A percentile compares a stretch with the other conserved stretches of the same genome.
phyloP scores from a whole-genome alignment of 1,139 yeast species.

The Kazachstania sp. region DNA sequence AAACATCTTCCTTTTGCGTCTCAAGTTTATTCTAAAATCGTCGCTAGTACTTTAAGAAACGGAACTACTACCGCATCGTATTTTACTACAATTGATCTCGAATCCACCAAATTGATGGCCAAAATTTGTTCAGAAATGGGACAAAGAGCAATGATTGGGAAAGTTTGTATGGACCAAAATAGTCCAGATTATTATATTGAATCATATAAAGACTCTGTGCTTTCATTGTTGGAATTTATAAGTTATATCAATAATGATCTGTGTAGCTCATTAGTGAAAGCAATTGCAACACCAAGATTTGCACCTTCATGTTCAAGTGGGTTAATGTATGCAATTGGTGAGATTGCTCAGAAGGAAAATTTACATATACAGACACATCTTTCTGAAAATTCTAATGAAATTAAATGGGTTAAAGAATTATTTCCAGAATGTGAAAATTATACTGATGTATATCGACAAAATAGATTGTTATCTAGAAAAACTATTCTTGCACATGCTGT shows the following conservation, averaged over 20 bases:
- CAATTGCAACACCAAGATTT: conserved; percentile 86
- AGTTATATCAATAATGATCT: conserved; percentile 42
- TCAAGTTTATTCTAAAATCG: conserved; percentile 54
- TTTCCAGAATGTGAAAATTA: conserved; percentile 68
- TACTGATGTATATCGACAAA: conserved; percentile 67
- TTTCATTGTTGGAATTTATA: conserved; percentile 51
- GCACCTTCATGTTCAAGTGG: conserved; percentile 78
- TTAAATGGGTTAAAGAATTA: conserved; percentile 60
- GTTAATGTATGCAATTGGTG: conserved; percentile 56
- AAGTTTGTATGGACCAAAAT: conserved; percentile 82
- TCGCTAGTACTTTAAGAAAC: conserved; percentile 54
- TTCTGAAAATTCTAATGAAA: conserved; percentile 69
- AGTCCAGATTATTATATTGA: conserved; percentile 67
- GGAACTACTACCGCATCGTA: conserved; percentile 94
- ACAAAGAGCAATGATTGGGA: conserved; percentile 85
- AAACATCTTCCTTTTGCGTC: conserved; percentile 46
- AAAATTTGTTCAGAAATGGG: conserved; percentile 57
- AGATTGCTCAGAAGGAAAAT: conserved; percentile 39
- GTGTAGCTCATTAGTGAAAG: conserved; percentile 50
- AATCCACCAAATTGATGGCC: conserved; percentile 69
- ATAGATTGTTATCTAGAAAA: conserved; percentile 48
- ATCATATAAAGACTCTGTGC: conserved; percentile 47
- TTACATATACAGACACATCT: conserved; percentile 86
- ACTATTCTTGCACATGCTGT: conserved; percentile 89
- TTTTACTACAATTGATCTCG: conserved; percentile 78